These are phyloP conservation scores for Starmerella riodocensis DNA, from an alignment of 805 yeast species.

Conservation along the genomic window DNA sequence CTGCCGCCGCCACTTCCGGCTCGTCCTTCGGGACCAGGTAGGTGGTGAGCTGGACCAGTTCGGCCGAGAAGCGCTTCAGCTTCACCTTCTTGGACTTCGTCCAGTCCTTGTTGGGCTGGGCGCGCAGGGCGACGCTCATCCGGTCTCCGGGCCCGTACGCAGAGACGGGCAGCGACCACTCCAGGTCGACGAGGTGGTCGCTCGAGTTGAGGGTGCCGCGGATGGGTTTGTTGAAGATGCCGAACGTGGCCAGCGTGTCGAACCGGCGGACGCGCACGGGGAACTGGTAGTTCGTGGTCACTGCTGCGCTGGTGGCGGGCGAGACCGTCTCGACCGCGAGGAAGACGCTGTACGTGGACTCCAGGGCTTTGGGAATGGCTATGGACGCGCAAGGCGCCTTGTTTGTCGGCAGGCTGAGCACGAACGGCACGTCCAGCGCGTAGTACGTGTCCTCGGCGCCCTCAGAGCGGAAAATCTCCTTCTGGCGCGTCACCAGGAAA, in stretches of 20 bases:
- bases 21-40: slow-evolving; percentile 15
- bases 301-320: slow-evolving; percentile 3
- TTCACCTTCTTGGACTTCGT: slow-evolving; percentile 28
- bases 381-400: slow-evolving; percentile 28
- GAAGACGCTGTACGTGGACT: slow-evolving; percentile 27
- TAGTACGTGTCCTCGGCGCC: slow-evolving; percentile 15
- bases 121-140: slow-evolving; percentile 23
- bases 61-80: slow-evolving; percentile 27
- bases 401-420: slow-evolving; percentile 26
- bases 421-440: slow-evolving; percentile 31
- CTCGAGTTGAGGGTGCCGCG: slow-evolving; percentile 20
- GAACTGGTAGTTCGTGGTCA: slow-evolving; percentile 19
- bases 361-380: slow-evolving; percentile 24
- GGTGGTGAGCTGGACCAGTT: slow-evolving; percentile 28
- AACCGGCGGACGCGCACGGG: slow-evolving; percentile 29
- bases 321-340: slow-evolving; percentile 22
- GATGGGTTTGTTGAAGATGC: slow-evolving; percentile 26
- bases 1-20: not conserved
- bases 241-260: slow-evolving; percentile 31
- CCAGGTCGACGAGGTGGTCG: slow-evolving; percentile 29
- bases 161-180: slow-evolving; percentile 26
- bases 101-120: slow-evolving; percentile 30
- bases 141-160: slow-evolving; percentile 32
- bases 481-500: slow-evolving; percentile 27
- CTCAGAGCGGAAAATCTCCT: slow-evolving; percentile 19